Evolutionary conservation across 2,329 filamentous ascomycete species (phyloP).

Genomic region (Magnaporthiopsis incrustans): DNA sequence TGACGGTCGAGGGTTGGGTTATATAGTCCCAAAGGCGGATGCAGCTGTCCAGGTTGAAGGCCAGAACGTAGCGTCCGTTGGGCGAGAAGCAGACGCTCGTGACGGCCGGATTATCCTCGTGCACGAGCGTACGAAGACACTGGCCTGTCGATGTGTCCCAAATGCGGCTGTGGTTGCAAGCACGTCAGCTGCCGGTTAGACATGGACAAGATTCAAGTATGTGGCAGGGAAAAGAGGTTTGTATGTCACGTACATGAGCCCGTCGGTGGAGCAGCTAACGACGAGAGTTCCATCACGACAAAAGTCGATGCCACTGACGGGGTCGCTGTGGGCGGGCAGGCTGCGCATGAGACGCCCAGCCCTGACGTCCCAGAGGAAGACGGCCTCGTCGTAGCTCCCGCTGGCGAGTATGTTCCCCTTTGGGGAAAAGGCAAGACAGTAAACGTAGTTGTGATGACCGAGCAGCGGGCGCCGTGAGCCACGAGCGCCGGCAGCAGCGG

Average conservation of each 20-base stretch:
- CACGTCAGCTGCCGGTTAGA: background rate
- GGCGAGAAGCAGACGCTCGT: constrained; percentile 86
- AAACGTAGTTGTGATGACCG: constrained; percentile 95
- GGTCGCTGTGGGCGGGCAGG: constrained; percentile 89
- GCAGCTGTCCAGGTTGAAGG: constrained; percentile 84
- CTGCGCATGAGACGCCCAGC: constrained; percentile 82
- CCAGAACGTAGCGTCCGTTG: constrained; percentile 87
- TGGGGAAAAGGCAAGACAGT: constrained; percentile 89
- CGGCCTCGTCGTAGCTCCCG: constrained; percentile 93
- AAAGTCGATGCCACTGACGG: constrained; percentile 89
- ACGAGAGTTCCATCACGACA: constrained; percentile 87
- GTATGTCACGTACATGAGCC: constrained; percentile 56
- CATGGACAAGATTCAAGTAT: constrained; percentile 8
- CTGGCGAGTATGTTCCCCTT: constrained; percentile 96
- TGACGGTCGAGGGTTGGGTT: constrained; percentile 61
- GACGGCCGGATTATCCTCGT: constrained; percentile 91
- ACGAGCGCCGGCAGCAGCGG: constrained; percentile 13
- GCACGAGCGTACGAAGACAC: constrained; percentile 86
- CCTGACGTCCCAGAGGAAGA: constrained; percentile 93
- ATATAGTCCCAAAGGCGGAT: constrained; percentile 94
- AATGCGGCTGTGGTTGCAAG: constrained; percentile 52
- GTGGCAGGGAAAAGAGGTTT: background rate
- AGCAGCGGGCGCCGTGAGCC: constrained; percentile 51
- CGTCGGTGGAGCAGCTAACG: constrained; percentile 85
- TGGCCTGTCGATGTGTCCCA: constrained; percentile 96